Percentiles rank a stretch among this genome's conserved stretches.
These are phyloP conservation scores for Lasiosphaeria ovina DNA, from an alignment of 495 filamentous ascomycete species.

Conservation along the genomic window DNA sequence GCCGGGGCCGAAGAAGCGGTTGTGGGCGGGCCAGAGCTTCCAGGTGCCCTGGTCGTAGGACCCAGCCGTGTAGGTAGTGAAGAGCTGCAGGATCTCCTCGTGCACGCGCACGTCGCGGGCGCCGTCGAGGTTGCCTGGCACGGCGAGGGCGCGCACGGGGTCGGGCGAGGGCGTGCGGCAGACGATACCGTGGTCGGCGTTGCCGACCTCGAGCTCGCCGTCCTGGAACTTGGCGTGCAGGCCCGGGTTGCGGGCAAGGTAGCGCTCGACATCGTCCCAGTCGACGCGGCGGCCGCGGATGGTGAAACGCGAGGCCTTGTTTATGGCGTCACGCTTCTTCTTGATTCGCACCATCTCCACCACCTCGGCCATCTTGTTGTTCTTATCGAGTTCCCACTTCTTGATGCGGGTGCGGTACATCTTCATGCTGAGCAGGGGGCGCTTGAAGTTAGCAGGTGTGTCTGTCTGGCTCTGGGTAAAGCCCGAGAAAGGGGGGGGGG, in stretches of 20 bases:
- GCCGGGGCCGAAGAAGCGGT: slow-evolving; percentile 16
- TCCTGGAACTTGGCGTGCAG: slow-evolving; percentile 25
- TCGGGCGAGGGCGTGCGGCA: slow-evolving; percentile 37
- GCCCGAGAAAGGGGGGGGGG: not conserved
- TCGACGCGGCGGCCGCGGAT: slow-evolving; percentile 35
- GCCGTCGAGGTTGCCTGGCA: slow-evolving; percentile 30
- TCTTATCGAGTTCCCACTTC: slow-evolving; percentile 46
- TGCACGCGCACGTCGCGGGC: slow-evolving; percentile 27
- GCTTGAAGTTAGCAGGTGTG: slow-evolving; percentile 5
- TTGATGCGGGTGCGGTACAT: slow-evolving; percentile 47
- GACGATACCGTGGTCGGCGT: slow-evolving; percentile 23
- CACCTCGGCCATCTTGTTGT: slow-evolving; percentile 40
- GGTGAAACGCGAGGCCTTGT: slow-evolving; percentile 33
- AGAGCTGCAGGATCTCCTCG: slow-evolving; percentile 34
- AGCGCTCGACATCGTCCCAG: slow-evolving; percentile 36
- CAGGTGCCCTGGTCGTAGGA: slow-evolving; percentile 30
- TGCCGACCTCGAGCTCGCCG: slow-evolving; percentile 27
- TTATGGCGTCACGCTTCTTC: slow-evolving; percentile 29
- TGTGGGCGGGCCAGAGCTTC: slow-evolving; percentile 20
- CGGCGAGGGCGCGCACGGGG: slow-evolving; percentile 13
- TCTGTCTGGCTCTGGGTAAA: not conserved
- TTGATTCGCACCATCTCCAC: slow-evolving; percentile 36
- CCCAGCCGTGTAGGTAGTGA: slow-evolving; percentile 31
- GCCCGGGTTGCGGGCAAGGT: slow-evolving; percentile 29
- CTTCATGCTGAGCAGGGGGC: slow-evolving; percentile 29